These are phyloP conservation scores for Bromus sterilis DNA, from an alignment of 176 grass and related monocot genomes.

Conservation along the genomic window DNA sequence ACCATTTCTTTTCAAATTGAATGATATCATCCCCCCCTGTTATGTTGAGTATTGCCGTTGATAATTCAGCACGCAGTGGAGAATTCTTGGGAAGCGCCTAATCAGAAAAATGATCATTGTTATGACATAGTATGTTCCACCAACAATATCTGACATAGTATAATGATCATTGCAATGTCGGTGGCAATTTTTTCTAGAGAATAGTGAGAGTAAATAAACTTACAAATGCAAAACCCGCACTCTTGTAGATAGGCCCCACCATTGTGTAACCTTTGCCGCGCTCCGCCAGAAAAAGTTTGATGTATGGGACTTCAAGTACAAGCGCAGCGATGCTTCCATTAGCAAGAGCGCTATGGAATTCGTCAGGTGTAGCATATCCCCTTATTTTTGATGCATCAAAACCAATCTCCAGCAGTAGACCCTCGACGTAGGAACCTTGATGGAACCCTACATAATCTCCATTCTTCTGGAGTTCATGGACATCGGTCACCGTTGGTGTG, in stretches of 20 bases:
- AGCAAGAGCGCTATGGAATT: neutral
- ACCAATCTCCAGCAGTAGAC: constrained; percentile 10
- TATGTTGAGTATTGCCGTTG: constrained; percentile 46
- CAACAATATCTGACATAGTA: too few relatives aligned
- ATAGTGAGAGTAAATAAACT: neutral
- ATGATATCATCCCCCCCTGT: constrained; percentile 19
- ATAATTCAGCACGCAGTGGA: constrained; percentile 22
- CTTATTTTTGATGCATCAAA: constrained; percentile 20
- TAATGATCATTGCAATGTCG: too few relatives aligned
- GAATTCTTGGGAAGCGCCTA: constrained; percentile 25
- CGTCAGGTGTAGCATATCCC: constrained; percentile 4
- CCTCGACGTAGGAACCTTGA: constrained; percentile 6
- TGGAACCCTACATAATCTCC: constrained; percentile 25
- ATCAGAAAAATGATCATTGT: neutral
- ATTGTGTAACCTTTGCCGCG: constrained; percentile 18
- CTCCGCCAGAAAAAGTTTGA: constrained; percentile 35
- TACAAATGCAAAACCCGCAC: constrained; percentile 28
- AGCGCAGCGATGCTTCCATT: constrained; percentile 28
- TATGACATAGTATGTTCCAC: neutral
- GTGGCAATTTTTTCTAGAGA: neutral
- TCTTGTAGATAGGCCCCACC: constrained; percentile 40
- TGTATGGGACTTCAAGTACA: constrained; percentile 30
- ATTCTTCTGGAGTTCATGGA: constrained; percentile 35
- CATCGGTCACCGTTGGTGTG: constrained; percentile 22
- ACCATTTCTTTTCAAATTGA: constrained; percentile 42